These are phyloP conservation scores for Acanthamoeba sp. DNA, from an alignment of 208 protist genomes.

Conservation along the genomic window DNA sequence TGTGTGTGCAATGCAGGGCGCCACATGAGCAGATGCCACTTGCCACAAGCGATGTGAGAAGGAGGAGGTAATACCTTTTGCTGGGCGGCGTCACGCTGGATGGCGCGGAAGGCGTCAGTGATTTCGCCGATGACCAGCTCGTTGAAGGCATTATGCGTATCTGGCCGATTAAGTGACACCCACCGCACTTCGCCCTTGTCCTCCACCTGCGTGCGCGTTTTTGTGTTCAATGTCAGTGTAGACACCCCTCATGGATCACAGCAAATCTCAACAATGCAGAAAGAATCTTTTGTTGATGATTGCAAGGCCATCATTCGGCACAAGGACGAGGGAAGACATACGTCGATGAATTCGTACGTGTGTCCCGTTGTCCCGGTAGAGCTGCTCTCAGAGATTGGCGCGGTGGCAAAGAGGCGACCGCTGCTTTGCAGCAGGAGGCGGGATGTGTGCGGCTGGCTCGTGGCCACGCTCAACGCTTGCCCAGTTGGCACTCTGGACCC, in stretches of 20 bases:
- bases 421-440: conserved; percentile 50
- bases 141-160: conserved; percentile 79
- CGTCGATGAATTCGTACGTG: conserved; percentile 20
- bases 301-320: not conserved
- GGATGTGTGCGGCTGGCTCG: conserved; percentile 53
- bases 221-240: not conserved
- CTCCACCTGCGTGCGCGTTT: conserved; percentile 13
- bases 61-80: conserved; percentile 18
- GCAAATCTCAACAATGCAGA: not conserved
- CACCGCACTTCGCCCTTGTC: conserved; percentile 55
- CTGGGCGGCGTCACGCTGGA: not conserved
- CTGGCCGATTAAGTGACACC: conserved; percentile 63
- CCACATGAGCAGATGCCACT: not conserved
- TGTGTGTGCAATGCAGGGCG: too few relatives aligned
- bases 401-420: not conserved
- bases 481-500: not conserved
- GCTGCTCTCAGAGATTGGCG: not conserved
- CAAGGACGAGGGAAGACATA: not conserved
- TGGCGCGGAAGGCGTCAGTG: conserved; percentile 66
- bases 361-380: not conserved
- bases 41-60: not conserved
- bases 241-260: not conserved
- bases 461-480: not conserved
- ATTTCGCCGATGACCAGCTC: conserved; percentile 75
- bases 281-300: too few relatives aligned